Conservation (phyloP, 2,329 filamentous ascomycete genomes). For the Alternaria incomplexa region DNA sequence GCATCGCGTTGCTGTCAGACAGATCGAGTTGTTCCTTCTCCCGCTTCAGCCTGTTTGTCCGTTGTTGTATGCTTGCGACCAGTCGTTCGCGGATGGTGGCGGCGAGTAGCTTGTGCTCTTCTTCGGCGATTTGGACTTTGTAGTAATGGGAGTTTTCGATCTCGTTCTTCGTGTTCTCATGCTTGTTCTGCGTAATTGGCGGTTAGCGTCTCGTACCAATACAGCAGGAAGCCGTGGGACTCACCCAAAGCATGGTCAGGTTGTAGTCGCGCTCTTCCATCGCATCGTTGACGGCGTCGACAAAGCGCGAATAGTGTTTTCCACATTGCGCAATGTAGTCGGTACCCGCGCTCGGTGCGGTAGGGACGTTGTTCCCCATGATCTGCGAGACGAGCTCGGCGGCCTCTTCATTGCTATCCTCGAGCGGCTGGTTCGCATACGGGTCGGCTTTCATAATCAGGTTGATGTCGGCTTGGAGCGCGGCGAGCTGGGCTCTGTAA, state of each 20-base stretch:
- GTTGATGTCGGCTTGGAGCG: conserved; percentile 88
- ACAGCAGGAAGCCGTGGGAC: conserved; percentile 27
- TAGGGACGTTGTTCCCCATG: conserved; percentile 49
- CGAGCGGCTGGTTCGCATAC: conserved; percentile 73
- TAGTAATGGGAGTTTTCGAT: conserved; percentile 64
- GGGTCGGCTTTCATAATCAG: conserved; percentile 85
- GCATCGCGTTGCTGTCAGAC: conserved; percentile 68
- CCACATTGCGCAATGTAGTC: conserved; percentile 72
- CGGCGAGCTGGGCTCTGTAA: conserved; percentile 88
- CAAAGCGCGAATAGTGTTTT: conserved; percentile 82
- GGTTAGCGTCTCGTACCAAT: conserved; percentile 18
- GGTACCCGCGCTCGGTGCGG: conserved; percentile 65
- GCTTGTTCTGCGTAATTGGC: conserved; percentile 57
- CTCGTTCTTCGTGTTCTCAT: conserved; percentile 62
- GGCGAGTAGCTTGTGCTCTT: conserved; percentile 66
- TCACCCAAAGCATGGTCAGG: conserved; percentile 80
- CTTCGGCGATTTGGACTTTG: conserved; percentile 66
- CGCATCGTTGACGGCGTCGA: conserved; percentile 83
- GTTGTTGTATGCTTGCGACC: conserved; percentile 63
- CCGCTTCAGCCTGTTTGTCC: conserved; percentile 63
- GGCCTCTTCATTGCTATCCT: conserved; percentile 69
- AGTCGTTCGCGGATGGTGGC: conserved; percentile 67
- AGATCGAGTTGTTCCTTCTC: conserved; percentile 73
- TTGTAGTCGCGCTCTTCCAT: conserved; percentile 87
- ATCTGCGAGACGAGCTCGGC: conserved; percentile 61